Base-by-base conservation (phyloP, 1,284 basidiomycete species). In the Microbotryum violaceum region DNA sequence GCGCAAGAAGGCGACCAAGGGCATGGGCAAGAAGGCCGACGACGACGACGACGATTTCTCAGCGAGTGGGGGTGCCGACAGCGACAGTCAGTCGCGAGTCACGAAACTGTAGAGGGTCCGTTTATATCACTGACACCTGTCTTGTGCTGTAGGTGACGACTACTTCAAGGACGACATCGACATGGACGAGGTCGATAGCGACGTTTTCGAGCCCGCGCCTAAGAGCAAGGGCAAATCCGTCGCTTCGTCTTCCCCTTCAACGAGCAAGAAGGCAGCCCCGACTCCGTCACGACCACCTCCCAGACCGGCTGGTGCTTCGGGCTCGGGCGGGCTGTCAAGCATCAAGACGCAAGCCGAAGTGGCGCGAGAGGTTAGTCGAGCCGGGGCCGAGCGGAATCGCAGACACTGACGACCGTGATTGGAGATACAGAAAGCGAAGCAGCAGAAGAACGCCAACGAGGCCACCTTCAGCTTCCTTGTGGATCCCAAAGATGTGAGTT, bases 391-490 rank as follows among this genome's bases (percentile, higher is more conserved):
- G 37, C 18, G 45, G 25, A 42, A 20, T 23, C 23, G n/a, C 37
- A 16, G 1, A 42, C 23, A n/a, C 47, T 49, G 42, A 14, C 49
- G 23, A 12, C 20, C 27, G n/a, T 33, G 29, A 42, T 12, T 42
- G 27, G 6, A 14, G 8, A 14, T 23, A 49, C 59, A 68, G 66
- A 65, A 65, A 54, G 63, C 58, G 70, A 92, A 91, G 74, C 82
- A 83, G 25, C 86, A 88, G 66, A 92, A 92, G 79, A 86, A 89
- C 71, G 81, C 85, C 2, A 77, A 82, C 9, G 92, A 97, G 63
- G 82, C 85, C 66, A 84, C 89, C 3, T 98, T 88, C 76, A 76
- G 81, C 54, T 98, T 98, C 78, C 79, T 98, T 49, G 73, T 79
- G 27, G 84, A 92, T 69, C 78, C 85, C 23, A 82, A 78, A 73